Conservation (phyloP, 2,329 filamentous ascomycete genomes). For the Balansia obtecta region DNA sequence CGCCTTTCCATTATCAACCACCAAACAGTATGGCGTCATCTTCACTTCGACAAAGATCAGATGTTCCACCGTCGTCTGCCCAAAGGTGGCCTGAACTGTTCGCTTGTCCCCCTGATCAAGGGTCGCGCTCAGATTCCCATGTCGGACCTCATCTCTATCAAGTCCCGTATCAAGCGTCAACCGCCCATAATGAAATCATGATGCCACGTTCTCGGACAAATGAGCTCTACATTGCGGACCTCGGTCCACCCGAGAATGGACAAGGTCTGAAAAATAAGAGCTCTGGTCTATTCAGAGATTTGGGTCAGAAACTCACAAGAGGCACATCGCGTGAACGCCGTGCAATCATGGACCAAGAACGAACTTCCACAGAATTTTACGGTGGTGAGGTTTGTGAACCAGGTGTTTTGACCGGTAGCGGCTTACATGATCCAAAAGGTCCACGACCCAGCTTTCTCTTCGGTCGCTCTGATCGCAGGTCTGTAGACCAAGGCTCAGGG, state of each 20-base stretch:
- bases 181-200: conserved; percentile 14
- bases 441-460: conserved; percentile 28
- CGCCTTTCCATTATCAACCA: neutral
- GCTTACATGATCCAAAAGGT: conserved; percentile 20
- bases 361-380: conserved; percentile 10
- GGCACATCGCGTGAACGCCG: conserved; percentile 20
- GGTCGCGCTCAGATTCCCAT: conserved; percentile 1
- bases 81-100: conserved; percentile 38
- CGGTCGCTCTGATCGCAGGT: conserved; percentile 14
- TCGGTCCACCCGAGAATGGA: conserved; percentile 23
- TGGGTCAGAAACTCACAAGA: conserved; percentile 30
- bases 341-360: conserved; percentile 14
- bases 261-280: conserved; percentile 24
- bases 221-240: conserved; percentile 25
- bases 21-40: neutral
- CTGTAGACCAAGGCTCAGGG: conserved; percentile 10
- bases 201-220: conserved; percentile 26
- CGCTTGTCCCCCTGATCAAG: conserved; percentile 11
- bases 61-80: conserved; percentile 38
- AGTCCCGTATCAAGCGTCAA: conserved; percentile 9
- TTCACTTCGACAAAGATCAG: conserved; percentile 11
- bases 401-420: conserved; percentile 25
- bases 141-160: conserved; percentile 9
- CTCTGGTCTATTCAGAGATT: conserved; percentile 38
- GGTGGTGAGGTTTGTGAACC: conserved; percentile 30